phyloP scores from a whole-genome alignment of 2,329 filamentous ascomycete genomes.

The Ceratocystis papillata region DNA sequence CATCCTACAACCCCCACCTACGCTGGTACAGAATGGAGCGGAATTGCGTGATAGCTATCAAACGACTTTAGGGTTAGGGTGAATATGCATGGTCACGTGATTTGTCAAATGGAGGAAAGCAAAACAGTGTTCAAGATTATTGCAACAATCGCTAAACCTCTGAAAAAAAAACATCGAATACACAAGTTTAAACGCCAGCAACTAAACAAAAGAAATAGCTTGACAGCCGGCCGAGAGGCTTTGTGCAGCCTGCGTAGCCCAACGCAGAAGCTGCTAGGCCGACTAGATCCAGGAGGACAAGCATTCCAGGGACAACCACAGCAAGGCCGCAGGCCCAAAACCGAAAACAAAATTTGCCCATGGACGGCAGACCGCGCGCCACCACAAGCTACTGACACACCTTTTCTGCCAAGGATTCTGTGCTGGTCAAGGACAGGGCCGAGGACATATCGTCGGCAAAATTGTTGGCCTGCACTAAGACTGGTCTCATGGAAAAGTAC shows the following conservation, averaged over 20 bases:
- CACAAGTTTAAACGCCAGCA: neutral
- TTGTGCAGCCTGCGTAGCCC: neutral
- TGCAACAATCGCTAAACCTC: neutral
- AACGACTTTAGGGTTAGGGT: neutral
- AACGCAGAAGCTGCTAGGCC: neutral
- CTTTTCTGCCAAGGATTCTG: slow-evolving; percentile 10
- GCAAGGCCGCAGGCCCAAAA: neutral
- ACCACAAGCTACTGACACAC: neutral
- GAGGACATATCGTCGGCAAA: slow-evolving; percentile 22
- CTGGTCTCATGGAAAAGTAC: slow-evolving; percentile 20
- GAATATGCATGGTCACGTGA: neutral
- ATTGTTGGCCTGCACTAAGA: slow-evolving; percentile 10
- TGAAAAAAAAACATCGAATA: neutral
- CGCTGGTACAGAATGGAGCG: neutral
- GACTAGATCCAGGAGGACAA: neutral
- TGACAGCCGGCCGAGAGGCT: neutral
- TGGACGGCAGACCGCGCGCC: neutral
- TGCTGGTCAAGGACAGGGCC: slow-evolving; percentile 17
- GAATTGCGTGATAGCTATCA: neutral
- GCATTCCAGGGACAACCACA: slow-evolving; percentile 6
- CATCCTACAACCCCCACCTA: neutral
- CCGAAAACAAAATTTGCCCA: neutral
- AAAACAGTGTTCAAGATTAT: neutral
- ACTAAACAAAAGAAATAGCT: neutral
- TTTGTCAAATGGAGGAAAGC: neutral